These are phyloP conservation scores for Martensiomyces pterosporus DNA, from an alignment of 192 early-diverging fungal species.

Conservation along the genomic window DNA sequence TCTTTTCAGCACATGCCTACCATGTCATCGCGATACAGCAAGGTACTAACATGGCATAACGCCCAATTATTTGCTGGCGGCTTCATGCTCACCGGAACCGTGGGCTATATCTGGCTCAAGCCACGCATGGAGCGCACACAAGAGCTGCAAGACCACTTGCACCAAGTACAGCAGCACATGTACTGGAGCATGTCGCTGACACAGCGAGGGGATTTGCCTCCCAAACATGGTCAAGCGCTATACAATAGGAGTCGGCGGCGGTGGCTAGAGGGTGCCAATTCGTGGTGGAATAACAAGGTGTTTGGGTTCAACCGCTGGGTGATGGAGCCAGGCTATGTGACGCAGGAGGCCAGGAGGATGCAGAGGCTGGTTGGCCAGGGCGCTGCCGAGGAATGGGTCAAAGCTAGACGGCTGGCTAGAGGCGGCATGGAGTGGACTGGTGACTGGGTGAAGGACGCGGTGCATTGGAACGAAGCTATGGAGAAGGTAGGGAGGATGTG, in stretches of 20 bases:
- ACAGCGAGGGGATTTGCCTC: too few relatives aligned
- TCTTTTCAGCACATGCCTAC: too few relatives aligned
- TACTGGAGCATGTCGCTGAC: slow-evolving; percentile 48
- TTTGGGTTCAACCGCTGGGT: slow-evolving; percentile 17
- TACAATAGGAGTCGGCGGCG: too few relatives aligned
- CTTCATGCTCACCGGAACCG: slow-evolving; percentile 14
- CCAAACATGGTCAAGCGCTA: too few relatives aligned
- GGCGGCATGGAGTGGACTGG: slow-evolving; percentile 1
- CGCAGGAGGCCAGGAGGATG: not conserved
- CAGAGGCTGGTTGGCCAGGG: not conserved
- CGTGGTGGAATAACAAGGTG: slow-evolving; percentile 34
- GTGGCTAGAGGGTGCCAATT: too few relatives aligned
- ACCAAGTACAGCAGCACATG: slow-evolving; percentile 21
- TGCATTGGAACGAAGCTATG: slow-evolving; percentile 11
- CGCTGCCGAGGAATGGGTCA: slow-evolving; percentile 7
- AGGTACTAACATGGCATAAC: slow-evolving; percentile 33
- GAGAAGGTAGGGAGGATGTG: slow-evolving; percentile 1
- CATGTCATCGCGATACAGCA: slow-evolving; percentile 35
- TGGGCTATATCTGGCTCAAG: slow-evolving; percentile 18
- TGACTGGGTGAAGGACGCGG: slow-evolving; percentile 7
- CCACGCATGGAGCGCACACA: slow-evolving; percentile 22
- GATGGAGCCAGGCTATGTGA: slow-evolving; percentile 18
- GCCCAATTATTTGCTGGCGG: slow-evolving; percentile 34
- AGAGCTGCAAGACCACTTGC: slow-evolving; percentile 19
- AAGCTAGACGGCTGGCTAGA: slow-evolving; percentile 3